These are phyloP conservation scores for Conringia planisiliqua DNA, from an alignment of 345 rosid species.

Conservation along the genomic window DNA sequence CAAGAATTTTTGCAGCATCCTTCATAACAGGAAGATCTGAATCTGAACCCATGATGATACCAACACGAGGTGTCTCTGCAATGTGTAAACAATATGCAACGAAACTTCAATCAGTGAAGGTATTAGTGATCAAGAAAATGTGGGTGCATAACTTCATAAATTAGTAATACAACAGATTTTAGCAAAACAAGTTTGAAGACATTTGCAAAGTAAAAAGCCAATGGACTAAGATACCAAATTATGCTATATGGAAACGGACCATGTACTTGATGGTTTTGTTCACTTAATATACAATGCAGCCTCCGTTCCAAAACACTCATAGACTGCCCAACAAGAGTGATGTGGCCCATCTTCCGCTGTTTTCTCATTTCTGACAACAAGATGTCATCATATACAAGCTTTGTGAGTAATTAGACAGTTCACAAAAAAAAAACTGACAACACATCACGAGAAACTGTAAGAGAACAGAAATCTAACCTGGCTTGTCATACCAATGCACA, in stretches of 20 bases:
- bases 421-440: not conserved
- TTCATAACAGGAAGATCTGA: conserved; percentile 97
- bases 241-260: conserved; percentile 43
- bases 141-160: not conserved
- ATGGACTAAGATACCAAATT: not conserved
- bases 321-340: conserved; percentile 77
- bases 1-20: conserved; percentile 73
- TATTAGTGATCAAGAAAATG: not conserved
- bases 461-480: conserved; percentile 53
- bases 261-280: conserved; percentile 37
- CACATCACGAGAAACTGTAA: not conserved
- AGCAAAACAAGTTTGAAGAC: not conserved
- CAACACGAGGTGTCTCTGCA: conserved; percentile 69
- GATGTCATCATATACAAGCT: not conserved
- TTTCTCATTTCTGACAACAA: conserved; percentile 69
- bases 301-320: conserved; percentile 59
- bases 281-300: conserved; percentile 53
- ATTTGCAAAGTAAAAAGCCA: not conserved
- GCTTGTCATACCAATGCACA: conserved; percentile 96
- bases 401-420: not conserved
- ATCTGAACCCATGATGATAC: conserved; percentile 96
- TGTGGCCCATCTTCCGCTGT: conserved; percentile 95
- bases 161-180: not conserved
- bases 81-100: conserved; percentile 20
- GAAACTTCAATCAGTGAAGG: not conserved